Evolutionary conservation across 805 yeast species (phyloP), one percentile per base, ranked within the genome.

Genomic region (Ogataea degrootiae): DNA sequence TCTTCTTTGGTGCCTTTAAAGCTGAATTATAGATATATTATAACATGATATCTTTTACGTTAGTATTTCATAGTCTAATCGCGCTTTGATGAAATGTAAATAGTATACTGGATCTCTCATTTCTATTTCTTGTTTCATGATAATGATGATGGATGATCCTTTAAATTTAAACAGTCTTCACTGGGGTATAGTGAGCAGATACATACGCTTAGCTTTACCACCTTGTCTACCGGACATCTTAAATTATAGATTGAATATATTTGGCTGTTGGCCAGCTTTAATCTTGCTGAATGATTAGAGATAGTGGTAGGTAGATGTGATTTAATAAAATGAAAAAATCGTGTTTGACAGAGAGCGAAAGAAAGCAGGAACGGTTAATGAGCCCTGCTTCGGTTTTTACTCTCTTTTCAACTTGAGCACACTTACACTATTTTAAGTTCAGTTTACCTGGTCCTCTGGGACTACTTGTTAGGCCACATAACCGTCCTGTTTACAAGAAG

Each of bases 161-260:
- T 9, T 16, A 5, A 12, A 14, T 34, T 34, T 15, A 8, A 34
- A 15, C 21, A 19, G 21, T 19, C 21, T 19, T 15, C 4, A 16
- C 7, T n/a, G 12, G 37, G 12, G 12, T 8, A 14, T 12, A 29
- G 22, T 14, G 12, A 34, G 19, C 11, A 34, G 12, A 31, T 42
- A 71, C 81, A 51, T 63, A 73, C 90, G 97, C 82, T 91, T 91
- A 50, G 91, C 82, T 69, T 91, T 91, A 63, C 97, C 97, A 65
- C 97, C 97, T 76, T 91, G 97, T 75, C 97, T 90, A 61, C 96
- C 90, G 43, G 96, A 89, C 96, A 90, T 89, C 12, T 39, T 46
- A 21, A 43, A 43, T 44, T 39, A 9, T 26, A 17, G 5, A 15
- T 44, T 34, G n/a, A 22, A n/a, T 5, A 22, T 22, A 37, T 6